These are phyloP conservation scores for Atkinsonella texensis DNA, from an alignment of 2,329 filamentous ascomycete species.

Conservation along the genomic window DNA sequence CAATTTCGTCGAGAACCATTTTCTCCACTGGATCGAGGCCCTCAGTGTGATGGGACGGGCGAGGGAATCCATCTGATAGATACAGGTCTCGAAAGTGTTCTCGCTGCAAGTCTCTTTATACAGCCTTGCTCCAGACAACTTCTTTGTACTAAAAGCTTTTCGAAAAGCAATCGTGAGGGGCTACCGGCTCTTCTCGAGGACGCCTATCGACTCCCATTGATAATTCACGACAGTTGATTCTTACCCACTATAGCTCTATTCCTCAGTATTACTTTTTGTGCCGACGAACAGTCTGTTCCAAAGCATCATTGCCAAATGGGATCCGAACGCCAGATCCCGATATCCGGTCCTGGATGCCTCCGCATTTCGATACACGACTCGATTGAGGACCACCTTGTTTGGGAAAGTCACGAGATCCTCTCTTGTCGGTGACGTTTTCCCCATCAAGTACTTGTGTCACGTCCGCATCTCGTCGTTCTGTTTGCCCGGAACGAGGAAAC, in stretches of 20 bases:
- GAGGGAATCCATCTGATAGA: background rate
- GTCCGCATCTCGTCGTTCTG: no score
- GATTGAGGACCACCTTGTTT: background rate
- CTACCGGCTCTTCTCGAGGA: background rate
- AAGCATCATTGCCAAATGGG: background rate
- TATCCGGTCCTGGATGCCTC: no score
- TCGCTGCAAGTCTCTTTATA: background rate
- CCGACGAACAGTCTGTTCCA: background rate
- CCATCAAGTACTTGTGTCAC: background rate
- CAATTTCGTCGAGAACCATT: background rate
- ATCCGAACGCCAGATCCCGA: background rate
- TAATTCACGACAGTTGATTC: background rate
- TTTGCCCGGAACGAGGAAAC: no score
- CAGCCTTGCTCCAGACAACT: no score
- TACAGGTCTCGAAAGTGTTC: background rate
- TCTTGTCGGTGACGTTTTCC: background rate
- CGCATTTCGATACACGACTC: no score
- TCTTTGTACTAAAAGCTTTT: no score
- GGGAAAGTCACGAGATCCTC: background rate
- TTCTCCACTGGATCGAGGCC: conserved; percentile 1
- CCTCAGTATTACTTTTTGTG: background rate
- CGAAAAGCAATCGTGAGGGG: background rate
- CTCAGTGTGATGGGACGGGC: background rate
- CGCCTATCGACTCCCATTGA: background rate
- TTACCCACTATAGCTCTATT: background rate